Percentiles rank a stretch among this genome's conserved stretches.
These are phyloP conservation scores for Pleurotus tuoliensis DNA, from an alignment of 768 basidiomycete genomes.

Conservation along the genomic window DNA sequence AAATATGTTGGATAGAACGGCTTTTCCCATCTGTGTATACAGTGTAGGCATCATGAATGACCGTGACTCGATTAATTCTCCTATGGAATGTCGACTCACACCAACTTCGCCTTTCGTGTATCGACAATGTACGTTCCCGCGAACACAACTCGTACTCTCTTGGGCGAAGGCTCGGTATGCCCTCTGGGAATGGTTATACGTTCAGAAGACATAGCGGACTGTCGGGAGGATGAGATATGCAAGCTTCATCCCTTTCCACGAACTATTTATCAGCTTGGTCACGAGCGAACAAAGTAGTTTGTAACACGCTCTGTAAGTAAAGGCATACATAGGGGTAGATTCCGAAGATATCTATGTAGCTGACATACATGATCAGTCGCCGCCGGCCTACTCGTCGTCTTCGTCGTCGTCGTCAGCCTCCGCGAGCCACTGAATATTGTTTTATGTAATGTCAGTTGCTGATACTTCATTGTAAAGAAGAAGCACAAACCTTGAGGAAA, in stretches of 20 bases:
- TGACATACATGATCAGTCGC: not conserved
- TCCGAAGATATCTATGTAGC: too few species aligned
- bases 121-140: conserved; percentile 51
- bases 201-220: not conserved
- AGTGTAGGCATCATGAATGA: not conserved
- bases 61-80: not conserved
- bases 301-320: too few species aligned
- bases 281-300: too few species aligned
- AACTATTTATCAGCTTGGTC: too few species aligned
- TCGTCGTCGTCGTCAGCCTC: conserved; percentile 83
- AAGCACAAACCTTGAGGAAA: conserved; percentile 73
- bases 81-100: conserved; percentile 34
- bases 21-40: conserved; percentile 46
- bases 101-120: conserved; percentile 51
- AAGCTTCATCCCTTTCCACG: too few species aligned
- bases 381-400: conserved; percentile 24
- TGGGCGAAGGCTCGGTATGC: conserved; percentile 43
- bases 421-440: conserved; percentile 65
- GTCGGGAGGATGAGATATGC: not conserved
- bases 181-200: not conserved
- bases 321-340: too few species aligned
- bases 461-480: not conserved
- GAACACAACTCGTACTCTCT: conserved; percentile 53
- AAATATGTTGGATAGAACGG: conserved; percentile 52
- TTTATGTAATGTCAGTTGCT: conserved; percentile 9